Evolutionary conservation across 306 rosid species (phyloP).

Genomic region (Nissolia schottii): DNA sequence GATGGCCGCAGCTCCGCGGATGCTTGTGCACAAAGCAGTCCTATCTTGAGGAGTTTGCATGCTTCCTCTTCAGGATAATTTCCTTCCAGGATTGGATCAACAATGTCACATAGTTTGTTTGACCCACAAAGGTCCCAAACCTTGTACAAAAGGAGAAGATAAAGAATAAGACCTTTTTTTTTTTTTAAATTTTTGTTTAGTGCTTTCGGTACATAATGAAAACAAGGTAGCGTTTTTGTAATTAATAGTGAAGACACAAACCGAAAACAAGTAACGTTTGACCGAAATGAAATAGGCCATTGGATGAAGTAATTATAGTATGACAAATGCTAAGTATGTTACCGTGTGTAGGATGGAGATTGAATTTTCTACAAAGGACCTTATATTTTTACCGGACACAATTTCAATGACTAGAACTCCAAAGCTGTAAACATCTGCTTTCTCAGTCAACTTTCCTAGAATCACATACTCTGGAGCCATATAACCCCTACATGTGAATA

Average conservation of each 20-base stretch:
- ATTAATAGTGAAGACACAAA: too few relatives aligned
- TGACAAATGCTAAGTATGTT: neutral
- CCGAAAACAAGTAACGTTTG: too few relatives aligned
- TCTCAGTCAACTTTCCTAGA: constrained; percentile 65
- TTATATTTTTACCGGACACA: constrained; percentile 48
- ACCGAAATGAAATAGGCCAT: too few relatives aligned
- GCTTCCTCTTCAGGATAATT: constrained; percentile 22
- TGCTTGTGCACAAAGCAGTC: constrained; percentile 36
- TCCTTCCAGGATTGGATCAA: constrained; percentile 28
- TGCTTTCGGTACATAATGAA: too few relatives aligned
- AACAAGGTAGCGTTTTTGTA: too few relatives aligned
- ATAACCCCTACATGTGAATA: constrained; percentile 49
- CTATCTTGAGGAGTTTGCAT: constrained; percentile 30
- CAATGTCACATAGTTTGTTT: constrained; percentile 17
- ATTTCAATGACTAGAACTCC: constrained; percentile 63
- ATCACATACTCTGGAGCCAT: constrained; percentile 78
- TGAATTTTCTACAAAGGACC: constrained; percentile 22
- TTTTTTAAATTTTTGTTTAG: too few relatives aligned
- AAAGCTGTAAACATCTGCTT: constrained; percentile 75
- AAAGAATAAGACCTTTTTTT: too few relatives aligned
- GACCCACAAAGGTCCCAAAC: constrained; percentile 36
- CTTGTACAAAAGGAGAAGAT: constrained; percentile 1
- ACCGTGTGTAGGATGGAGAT: constrained; percentile 22
- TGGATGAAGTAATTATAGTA: neutral
- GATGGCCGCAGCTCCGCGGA: constrained; percentile 32